Base-by-base conservation (phyloP, 2,329 filamentous ascomycete genomes). In the Neocucurbitaria cava region DNA sequence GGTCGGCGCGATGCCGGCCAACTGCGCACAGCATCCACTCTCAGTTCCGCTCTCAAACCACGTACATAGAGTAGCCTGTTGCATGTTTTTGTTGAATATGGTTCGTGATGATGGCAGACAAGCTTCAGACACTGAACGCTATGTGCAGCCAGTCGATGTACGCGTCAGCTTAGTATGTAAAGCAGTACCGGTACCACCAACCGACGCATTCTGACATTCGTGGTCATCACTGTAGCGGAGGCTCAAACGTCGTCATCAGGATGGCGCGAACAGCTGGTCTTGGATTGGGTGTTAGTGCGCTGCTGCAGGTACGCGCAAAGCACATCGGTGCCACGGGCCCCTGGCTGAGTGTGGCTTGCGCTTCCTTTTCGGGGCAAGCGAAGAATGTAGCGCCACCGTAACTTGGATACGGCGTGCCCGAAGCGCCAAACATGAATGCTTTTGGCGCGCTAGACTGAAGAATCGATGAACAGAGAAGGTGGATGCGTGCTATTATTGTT, bases 261-360 rank as follows among this genome's bases (percentile, higher is more conserved):
- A 24, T 13, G 24, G 42, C 7, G 35, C 38, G 26, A 41, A 24
- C 42, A 10, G 43, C 20, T 47, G 52, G 44, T 55, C 42, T 38
- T 41, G 52, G 42, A 42, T 46, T 39, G 23, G 33, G 21, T 46
- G 46, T 49, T 52, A 48, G 55, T 45, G 64, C 61, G 56, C 62
- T 64, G 64, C 56, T 70, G 71, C 70, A 74, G 70, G 71, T 71
- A 73, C 71, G 66, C 65, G 66, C 56, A 60, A 51, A 48, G 54
- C 48, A 46, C 17, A 39, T 62, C 52, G 43, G 55, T 43, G 49
- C 46, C 55, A 62, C 55, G 24, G 51, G 49, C 43, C 48, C 46
- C 51, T 59, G 41, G 31, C 46, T 45, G 39, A 20, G 48, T 62
- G 69, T 70, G 68, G 69, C 64, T 69, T 66, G 54, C 61, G 49